phyloP scores from a whole-genome alignment of 352 stramenopile species.

The Phytophthora pinifolia region DNA sequence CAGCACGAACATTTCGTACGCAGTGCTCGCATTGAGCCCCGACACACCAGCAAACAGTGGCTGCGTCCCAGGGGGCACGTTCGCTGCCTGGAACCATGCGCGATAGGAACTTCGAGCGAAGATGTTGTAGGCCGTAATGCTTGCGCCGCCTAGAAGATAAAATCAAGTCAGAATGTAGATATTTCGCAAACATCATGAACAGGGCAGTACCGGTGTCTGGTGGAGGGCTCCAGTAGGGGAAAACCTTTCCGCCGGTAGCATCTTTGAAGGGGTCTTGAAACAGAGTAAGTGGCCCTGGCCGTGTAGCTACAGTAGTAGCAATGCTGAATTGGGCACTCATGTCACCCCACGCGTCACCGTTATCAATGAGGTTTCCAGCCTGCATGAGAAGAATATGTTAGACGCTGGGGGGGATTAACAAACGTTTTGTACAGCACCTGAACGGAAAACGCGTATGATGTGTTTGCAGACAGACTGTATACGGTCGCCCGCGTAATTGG shows the following conservation, averaged over 20 bases:
- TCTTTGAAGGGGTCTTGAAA: slow-evolving; percentile 13
- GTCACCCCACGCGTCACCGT: slow-evolving; percentile 47
- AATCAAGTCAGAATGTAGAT: background rate
- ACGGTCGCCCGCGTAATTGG: slow-evolving; percentile 14
- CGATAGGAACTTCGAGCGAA: slow-evolving; percentile 30
- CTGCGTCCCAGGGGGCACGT: slow-evolving; percentile 4
- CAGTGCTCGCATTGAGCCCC: slow-evolving; percentile 35
- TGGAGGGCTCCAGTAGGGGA: slow-evolving; percentile 46
- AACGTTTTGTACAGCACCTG: slow-evolving; percentile 33
- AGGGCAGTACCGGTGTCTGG: slow-evolving; percentile 40
- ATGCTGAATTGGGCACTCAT: slow-evolving; percentile 34
- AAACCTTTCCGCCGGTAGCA: slow-evolving; percentile 56
- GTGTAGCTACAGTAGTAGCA: slow-evolving; percentile 29
- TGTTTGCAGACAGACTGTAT: slow-evolving; percentile 33
- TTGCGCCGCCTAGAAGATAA: slow-evolving; percentile 28
- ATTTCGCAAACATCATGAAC: background rate
- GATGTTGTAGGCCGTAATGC: slow-evolving; percentile 41
- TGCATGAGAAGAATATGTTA: slow-evolving; percentile 9
- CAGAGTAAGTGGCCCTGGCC: slow-evolving; percentile 38
- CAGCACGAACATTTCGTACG: slow-evolving; percentile 59
- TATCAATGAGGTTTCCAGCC: slow-evolving; percentile 44
- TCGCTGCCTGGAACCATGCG: slow-evolving; percentile 31
- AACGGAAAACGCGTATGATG: slow-evolving; percentile 45
- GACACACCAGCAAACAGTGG: slow-evolving; percentile 22
- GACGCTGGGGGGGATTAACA: too few species aligned